Evolutionary conservation across 2,329 filamentous ascomycete genomes (phyloP).

Genomic region (Fonsecaea multimorphosa): DNA sequence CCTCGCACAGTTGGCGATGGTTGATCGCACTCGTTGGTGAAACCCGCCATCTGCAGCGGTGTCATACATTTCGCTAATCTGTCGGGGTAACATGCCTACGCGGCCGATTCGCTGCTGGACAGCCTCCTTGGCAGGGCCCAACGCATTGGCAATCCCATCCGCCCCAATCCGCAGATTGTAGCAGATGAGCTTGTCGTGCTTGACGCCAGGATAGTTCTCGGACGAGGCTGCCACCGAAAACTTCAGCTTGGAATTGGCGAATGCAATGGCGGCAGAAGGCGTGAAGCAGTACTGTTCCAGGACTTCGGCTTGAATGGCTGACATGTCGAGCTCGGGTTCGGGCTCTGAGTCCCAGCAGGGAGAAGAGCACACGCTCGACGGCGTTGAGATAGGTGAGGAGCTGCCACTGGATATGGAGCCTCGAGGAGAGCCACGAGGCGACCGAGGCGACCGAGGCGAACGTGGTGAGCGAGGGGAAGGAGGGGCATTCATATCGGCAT

Average conservation of each 20-base stretch:
- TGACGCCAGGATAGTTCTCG: constrained; percentile 29
- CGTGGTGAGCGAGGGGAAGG: constrained; percentile 31
- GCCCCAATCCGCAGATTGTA: constrained; percentile 35
- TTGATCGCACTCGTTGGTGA: constrained; percentile 33
- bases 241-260: constrained; percentile 33
- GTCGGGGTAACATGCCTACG: constrained; percentile 31
- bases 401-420: constrained; percentile 29
- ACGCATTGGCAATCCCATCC: constrained; percentile 29
- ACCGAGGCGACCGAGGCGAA: constrained; percentile 21
- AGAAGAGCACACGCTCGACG: constrained; percentile 17
- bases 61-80: constrained; percentile 33
- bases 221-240: constrained; percentile 35
- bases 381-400: constrained; percentile 16
- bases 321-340: constrained; percentile 29
- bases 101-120: constrained; percentile 30
- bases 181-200: constrained; percentile 36
- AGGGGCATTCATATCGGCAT: constrained; percentile 35
- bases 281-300: constrained; percentile 35
- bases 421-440: constrained; percentile 26
- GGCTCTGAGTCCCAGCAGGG: constrained; percentile 15
- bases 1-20: constrained; percentile 30
- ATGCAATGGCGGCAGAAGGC: constrained; percentile 31
- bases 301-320: constrained; percentile 31
- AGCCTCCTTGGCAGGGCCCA: constrained; percentile 33
- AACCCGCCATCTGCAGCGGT: constrained; percentile 32